Conservation (phyloP, 192 early-diverging fungal species). For the Linnemannia zychae region DNA sequence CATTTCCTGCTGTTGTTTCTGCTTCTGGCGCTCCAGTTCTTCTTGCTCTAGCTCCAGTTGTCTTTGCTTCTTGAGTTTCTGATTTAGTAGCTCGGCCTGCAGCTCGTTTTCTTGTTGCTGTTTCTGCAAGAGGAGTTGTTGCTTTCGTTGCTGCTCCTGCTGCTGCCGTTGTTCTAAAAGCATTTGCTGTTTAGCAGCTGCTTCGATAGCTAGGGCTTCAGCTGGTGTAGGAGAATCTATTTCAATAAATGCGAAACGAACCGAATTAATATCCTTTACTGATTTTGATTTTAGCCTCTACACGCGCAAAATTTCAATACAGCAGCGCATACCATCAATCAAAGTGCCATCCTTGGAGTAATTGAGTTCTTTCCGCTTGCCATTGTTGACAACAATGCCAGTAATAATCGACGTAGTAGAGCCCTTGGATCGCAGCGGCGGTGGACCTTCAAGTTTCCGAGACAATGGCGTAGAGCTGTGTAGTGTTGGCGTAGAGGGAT, state of each 20-base stretch:
- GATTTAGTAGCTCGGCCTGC: constrained; percentile 23
- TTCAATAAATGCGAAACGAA: neutral
- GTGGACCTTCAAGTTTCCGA: constrained; percentile 19
- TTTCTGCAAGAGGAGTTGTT: constrained; percentile 26
- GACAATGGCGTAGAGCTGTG: constrained; percentile 17
- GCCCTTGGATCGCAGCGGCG: constrained; percentile 38
- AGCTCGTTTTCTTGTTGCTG: constrained; percentile 25
- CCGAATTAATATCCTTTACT: neutral
- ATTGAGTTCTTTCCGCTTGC: constrained; percentile 40
- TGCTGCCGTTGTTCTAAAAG: constrained; percentile 45
- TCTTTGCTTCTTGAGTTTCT: constrained; percentile 23
- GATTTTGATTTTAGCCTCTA: neutral
- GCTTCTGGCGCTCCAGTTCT: constrained; percentile 29
- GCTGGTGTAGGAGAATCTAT: constrained; percentile 52
- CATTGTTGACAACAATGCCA: constrained; percentile 56
- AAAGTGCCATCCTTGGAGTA: constrained; percentile 21
- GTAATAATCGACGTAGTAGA: constrained; percentile 53
- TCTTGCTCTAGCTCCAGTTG: constrained; percentile 34
- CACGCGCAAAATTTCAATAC: neutral
- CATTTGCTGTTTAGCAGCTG: constrained; percentile 48
- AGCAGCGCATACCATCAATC: constrained; percentile 20
- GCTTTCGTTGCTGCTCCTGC: constrained; percentile 44
- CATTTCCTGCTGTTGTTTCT: constrained; percentile 45
- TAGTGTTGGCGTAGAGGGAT: constrained; percentile 46
- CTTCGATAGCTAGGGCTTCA: constrained; percentile 48